Evolutionary conservation across 225 moss, liverwort and hornwort species (phyloP).

Genomic region (Takakia lepidozioides): DNA sequence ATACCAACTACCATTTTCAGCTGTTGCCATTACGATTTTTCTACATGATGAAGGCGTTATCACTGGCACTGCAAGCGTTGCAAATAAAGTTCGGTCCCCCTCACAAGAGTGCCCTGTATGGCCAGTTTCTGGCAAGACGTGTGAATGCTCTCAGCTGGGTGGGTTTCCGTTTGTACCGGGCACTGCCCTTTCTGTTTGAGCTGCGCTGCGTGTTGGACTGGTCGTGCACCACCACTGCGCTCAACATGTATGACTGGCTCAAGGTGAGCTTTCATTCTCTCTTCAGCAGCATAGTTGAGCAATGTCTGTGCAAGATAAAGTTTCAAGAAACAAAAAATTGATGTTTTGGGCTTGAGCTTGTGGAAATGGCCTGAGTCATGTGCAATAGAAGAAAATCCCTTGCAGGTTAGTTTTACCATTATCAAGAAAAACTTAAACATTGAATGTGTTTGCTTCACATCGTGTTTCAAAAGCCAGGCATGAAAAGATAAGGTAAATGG

Average conservation of each 20-base stretch:
- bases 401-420: too few species aligned
- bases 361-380: too few species aligned
- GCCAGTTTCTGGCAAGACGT: constrained; percentile 76
- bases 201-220: constrained; percentile 95
- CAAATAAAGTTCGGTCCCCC: constrained; percentile 91
- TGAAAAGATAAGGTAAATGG: too few species aligned
- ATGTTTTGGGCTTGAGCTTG: too few species aligned
- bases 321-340: too few species aligned
- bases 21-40: constrained; percentile 68
- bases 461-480: too few species aligned
- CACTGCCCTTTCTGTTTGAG: constrained; percentile 88
- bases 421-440: too few species aligned
- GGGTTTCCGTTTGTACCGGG: constrained; percentile 81
- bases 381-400: too few species aligned
- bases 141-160: constrained; percentile 59
- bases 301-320: too few species aligned
- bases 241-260: constrained; percentile 95
- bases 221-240: constrained; percentile 88
- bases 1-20: constrained; percentile 16
- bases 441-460: too few species aligned
- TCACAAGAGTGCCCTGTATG: constrained; percentile 75
- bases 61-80: constrained; percentile 74
- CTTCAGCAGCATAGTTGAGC: constrained; percentile 77
- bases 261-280: constrained; percentile 87
- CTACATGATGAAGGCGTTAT: constrained; percentile 82